Base-by-base conservation (phyloP, 2,329 filamentous ascomycete genomes). In the Diplodia corticola region DNA sequence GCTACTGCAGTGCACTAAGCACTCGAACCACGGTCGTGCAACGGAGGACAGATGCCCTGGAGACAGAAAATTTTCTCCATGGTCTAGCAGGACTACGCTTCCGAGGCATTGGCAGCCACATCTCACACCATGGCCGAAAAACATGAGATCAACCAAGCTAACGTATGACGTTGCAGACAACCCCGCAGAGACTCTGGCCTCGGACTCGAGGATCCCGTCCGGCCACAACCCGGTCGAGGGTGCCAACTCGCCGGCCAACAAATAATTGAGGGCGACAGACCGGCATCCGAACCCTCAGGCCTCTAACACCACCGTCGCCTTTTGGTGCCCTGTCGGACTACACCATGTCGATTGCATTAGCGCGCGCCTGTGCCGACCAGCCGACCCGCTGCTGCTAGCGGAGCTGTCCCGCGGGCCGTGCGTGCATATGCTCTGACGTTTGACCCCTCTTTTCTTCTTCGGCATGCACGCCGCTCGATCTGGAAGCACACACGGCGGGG, bases 171-270 rank as follows among this genome's bases (percentile, higher is more conserved):
- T 59, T 57, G 61, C 71, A 85, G 83, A 85, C 73, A 82, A 83
- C 68, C 84, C 84, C 12, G 82, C 82, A 63, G 84, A 86, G 71
- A 79, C 79, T 46, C 79, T 86, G 30, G 77, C 80, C 68, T 81
- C 78, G 49, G 84, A 86, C 70, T 80, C 80, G 24, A 81, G 81
- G 71, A 76, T 81, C 67, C 69, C 71, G 1, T 65, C 72, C 12
- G 81, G 80, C 5, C 73, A 80, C 35, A 85, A 85, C 69, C 82
- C 81, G 9, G 75, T 80, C 5, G 71, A 82, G 33, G 77, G 75
- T 22, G 65, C 70, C 7, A 80, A 83, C 6, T 63, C 60, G 48
- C 60, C 46, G 12, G 60, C 48, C 30, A 63, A 63, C 48, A 63
- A 63, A 63, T 63, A 63, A 44, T 33, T n/a, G 17, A 28, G 10